Percentiles rank a stretch among this genome's conserved stretches.
Conservation (phyloP, 106 monocot genomes). For the Dendrobium chrysotoxum region DNA sequence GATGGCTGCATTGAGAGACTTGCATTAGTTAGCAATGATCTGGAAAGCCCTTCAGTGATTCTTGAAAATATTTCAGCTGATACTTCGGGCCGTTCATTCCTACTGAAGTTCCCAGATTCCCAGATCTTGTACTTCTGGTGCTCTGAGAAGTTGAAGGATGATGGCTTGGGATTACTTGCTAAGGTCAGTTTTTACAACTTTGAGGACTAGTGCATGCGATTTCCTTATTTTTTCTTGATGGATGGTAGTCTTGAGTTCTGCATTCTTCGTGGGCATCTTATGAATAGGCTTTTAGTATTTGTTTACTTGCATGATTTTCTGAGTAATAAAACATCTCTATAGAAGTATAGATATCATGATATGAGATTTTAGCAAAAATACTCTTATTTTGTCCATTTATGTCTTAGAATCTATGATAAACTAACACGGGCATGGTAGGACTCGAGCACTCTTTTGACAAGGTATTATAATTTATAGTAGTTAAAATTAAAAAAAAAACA, state of each 20-base stretch:
- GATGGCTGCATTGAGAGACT: conserved; percentile 62
- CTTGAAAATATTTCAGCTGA: conserved; percentile 81
- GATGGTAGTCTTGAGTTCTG: background rate
- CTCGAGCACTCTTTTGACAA: no score
- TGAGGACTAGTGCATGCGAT: no score
- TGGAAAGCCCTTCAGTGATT: conserved; percentile 28
- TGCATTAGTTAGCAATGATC: conserved; percentile 28
- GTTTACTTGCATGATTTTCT: background rate
- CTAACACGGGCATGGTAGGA: no score
- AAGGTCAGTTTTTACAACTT: conserved; percentile 39
- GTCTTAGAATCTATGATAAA: background rate
- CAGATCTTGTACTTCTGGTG: conserved; percentile 72
- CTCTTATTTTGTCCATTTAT: background rate
- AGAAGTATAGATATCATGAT: background rate
- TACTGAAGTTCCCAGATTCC: conserved; percentile 37
- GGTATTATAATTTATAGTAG: no score
- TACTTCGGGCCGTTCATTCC: conserved; percentile 69
- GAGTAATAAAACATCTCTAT: background rate
- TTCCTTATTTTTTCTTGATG: background rate
- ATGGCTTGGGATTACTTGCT: conserved; percentile 49
- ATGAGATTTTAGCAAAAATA: background rate
- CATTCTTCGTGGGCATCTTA: background rate
- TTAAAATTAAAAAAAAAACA: no score
- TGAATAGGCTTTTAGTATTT: background rate
- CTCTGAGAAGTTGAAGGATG: conserved; percentile 67